Evolutionary conservation across 2,329 filamentous ascomycete species (phyloP).

Genomic region (Sclerotinia nivalis): DNA sequence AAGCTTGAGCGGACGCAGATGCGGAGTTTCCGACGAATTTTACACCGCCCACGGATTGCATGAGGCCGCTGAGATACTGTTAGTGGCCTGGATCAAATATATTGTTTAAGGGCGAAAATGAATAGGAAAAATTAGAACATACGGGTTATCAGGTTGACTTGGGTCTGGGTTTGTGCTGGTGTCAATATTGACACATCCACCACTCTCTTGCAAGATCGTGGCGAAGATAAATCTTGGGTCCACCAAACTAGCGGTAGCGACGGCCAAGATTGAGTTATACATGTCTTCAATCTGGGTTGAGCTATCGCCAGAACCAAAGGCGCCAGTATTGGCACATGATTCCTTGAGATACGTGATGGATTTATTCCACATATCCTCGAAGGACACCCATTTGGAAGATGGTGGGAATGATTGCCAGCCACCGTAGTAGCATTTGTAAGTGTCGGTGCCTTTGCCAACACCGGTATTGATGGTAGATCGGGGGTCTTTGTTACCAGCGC

Average conservation of each 20-base stretch:
- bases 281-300: slow-evolving; percentile 31
- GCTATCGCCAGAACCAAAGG: slow-evolving; percentile 29
- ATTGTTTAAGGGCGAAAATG: neutral
- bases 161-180: slow-evolving; percentile 31
- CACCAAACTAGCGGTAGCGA: slow-evolving; percentile 33
- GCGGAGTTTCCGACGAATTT: slow-evolving; percentile 29
- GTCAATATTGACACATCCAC: slow-evolving; percentile 38
- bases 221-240: slow-evolving; percentile 42
- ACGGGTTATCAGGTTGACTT: slow-evolving; percentile 25
- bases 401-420: slow-evolving; percentile 34
- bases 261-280: slow-evolving; percentile 33
- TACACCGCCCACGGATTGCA: slow-evolving; percentile 35
- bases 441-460: slow-evolving; percentile 31
- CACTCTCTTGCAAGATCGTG: slow-evolving; percentile 40
- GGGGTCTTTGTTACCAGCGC: slow-evolving; percentile 30
- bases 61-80: slow-evolving; percentile 30
- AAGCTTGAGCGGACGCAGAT: slow-evolving; percentile 29
- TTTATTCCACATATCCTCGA: slow-evolving; percentile 37
- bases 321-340: slow-evolving; percentile 31
- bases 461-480: slow-evolving; percentile 27
- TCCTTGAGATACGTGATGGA: slow-evolving; percentile 27
- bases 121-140: neutral
- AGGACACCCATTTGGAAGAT: slow-evolving; percentile 35
- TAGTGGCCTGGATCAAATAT: neutral
- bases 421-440: slow-evolving; percentile 40